Evolutionary conservation across 768 basidiomycete genomes (phyloP).

Genomic region (Lactarius akahatsu): DNA sequence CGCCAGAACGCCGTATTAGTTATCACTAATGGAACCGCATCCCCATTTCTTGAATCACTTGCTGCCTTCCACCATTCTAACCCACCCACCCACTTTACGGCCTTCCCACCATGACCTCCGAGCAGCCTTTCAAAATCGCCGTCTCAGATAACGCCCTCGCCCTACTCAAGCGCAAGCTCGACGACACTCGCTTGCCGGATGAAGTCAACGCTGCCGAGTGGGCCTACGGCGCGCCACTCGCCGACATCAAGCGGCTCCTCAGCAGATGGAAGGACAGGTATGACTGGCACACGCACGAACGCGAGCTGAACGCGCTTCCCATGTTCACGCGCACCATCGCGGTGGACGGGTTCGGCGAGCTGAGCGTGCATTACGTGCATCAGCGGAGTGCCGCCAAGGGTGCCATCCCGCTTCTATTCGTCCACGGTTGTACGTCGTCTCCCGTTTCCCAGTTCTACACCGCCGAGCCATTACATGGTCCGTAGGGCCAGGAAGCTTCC

Average conservation of each 20-base stretch:
- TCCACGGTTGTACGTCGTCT: constrained; percentile 48
- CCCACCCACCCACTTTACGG: no score
- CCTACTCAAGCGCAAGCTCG: background rate
- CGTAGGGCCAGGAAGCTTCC: constrained; percentile 43
- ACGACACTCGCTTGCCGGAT: background rate
- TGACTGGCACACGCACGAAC: no score
- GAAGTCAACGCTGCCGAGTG: constrained; percentile 39
- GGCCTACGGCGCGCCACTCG: background rate
- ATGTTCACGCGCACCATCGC: no score
- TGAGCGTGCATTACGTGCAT: no score
- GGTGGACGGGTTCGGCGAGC: no score
- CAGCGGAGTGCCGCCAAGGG: constrained; percentile 34
- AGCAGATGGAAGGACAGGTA: no score
- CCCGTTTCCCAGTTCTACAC: background rate
- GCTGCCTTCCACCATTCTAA: no score
- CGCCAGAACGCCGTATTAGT: no score
- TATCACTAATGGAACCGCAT: no score
- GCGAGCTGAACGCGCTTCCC: no score
- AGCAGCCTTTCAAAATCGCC: background rate
- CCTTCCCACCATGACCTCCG: background rate
- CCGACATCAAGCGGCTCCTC: no score
- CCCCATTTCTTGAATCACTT: no score
- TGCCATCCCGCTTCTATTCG: constrained; percentile 50
- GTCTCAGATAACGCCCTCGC: background rate
- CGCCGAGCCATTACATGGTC: background rate